phyloP scores from a whole-genome alignment of 2,329 filamentous ascomycete genomes.

The Chaetomium sp. region DNA sequence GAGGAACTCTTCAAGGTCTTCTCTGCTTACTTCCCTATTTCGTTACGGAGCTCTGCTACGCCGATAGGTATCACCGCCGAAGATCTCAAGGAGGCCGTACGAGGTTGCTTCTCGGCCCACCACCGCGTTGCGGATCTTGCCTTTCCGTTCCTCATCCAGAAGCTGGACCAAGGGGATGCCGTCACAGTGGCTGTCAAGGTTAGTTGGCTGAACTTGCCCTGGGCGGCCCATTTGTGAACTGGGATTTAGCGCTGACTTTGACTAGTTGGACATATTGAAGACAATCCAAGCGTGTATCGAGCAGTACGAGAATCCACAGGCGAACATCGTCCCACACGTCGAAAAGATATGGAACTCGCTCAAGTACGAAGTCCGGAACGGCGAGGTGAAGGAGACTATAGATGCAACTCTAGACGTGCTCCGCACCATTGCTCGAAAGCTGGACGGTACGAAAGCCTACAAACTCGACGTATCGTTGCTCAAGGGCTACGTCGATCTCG shows the following conservation, averaged over 20 bases:
- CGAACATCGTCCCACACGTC: conserved; percentile 52
- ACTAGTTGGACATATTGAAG: conserved; percentile 57
- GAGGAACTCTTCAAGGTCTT: conserved; percentile 57
- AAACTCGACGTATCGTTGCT: conserved; percentile 33
- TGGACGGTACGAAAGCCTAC: conserved; percentile 42
- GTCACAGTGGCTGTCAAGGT: conserved; percentile 62
- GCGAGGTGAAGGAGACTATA: conserved; percentile 60
- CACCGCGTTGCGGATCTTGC: conserved; percentile 49
- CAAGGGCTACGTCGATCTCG: conserved; percentile 48
- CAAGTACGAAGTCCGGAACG: conserved; percentile 65
- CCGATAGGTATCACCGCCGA: conserved; percentile 56
- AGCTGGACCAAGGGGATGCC: conserved; percentile 61
- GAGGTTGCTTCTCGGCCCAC: conserved; percentile 57
- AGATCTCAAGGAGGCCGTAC: conserved; percentile 56
- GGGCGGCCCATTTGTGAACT: neutral
- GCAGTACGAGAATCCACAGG: conserved; percentile 50
- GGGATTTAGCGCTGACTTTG: conserved; percentile 3
- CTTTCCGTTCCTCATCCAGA: conserved; percentile 58
- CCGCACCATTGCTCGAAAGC: conserved; percentile 50
- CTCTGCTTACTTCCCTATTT: conserved; percentile 64
- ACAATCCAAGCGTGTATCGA: conserved; percentile 58
- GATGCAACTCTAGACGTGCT: conserved; percentile 59
- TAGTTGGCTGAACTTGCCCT: conserved; percentile 11
- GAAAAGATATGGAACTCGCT: conserved; percentile 60
- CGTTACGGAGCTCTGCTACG: conserved; percentile 54